A percentile compares a stretch with the other conserved stretches of the same genome.
Conservation (phyloP, 2,329 filamentous ascomycete genomes). For the Calonectria ilicicola region DNA sequence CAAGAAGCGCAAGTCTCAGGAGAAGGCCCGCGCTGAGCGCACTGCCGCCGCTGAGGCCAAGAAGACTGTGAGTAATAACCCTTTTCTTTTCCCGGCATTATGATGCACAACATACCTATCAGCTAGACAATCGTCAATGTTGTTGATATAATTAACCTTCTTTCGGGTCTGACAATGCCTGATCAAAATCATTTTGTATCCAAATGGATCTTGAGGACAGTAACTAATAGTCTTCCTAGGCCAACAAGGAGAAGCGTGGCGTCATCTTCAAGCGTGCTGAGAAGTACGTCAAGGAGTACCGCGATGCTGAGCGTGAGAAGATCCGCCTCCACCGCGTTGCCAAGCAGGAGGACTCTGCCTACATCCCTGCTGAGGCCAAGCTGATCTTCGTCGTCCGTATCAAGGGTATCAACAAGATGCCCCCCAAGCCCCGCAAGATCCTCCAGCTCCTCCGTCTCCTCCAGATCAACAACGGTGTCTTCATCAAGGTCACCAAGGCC, state of each 20-base stretch:
- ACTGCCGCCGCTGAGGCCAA: constrained; percentile 83
- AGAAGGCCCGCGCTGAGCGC: constrained; percentile 96
- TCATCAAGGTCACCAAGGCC: constrained; percentile 97
- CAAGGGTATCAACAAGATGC: constrained; percentile 99
- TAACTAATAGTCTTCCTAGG: constrained; percentile 67
- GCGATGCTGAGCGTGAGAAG: constrained; percentile 98
- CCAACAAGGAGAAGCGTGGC: constrained; percentile 98
- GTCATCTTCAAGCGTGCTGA: constrained; percentile 99
- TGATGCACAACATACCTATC: constrained; percentile 93
- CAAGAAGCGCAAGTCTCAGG: constrained; percentile 99
- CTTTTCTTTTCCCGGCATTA: constrained; percentile 52
- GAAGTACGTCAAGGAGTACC: constrained; percentile 99
- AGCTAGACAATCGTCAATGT: constrained; percentile 98
- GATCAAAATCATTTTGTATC: constrained; percentile 41
- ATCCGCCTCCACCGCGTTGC: constrained; percentile 89
- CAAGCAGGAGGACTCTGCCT: constrained; percentile 93
- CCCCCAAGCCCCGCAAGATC: constrained; percentile 99
- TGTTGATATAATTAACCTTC: constrained; percentile 97
- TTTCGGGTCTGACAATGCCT: constrained; percentile 92
- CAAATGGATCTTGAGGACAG: constrained; percentile 25
- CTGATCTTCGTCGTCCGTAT: constrained; percentile 98
- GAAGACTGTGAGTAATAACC: constrained; percentile 82
- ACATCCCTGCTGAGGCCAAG: constrained; percentile 94
- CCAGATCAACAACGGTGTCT: constrained; percentile 99
- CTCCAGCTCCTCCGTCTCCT: constrained; percentile 99